Evolutionary conservation across 1,139 yeast species (phyloP).

Genomic region (Yamadazyma trypodendri): DNA sequence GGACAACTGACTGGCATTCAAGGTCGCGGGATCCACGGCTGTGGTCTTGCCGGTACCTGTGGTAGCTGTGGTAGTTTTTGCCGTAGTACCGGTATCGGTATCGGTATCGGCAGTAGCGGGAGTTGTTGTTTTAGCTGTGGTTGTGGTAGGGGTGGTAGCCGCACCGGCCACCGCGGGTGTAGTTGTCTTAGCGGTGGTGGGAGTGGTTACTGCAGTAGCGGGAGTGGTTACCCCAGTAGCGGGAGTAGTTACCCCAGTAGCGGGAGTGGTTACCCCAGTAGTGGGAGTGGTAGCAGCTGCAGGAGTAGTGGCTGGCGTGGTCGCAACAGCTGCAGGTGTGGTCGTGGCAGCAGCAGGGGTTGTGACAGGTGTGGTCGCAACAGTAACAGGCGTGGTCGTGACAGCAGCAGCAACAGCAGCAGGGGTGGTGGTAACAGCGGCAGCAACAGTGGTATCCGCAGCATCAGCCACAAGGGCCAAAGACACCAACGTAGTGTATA

Average conservation of each 20-base stretch:
- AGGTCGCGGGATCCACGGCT: slow-evolving; percentile 11
- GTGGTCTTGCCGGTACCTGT: no score
- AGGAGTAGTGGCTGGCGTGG: slow-evolving; percentile 11
- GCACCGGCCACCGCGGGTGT: slow-evolving; percentile 9
- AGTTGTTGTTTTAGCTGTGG: slow-evolving; percentile 8
- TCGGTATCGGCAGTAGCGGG: slow-evolving; percentile 11
- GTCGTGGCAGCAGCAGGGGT: slow-evolving; percentile 13
- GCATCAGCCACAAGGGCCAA: slow-evolving; percentile 9
- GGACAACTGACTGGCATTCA: slow-evolving; percentile 9
- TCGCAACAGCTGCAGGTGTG: slow-evolving; percentile 5
- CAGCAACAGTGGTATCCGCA: slow-evolving; percentile 13
- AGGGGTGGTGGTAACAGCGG: slow-evolving; percentile 13
- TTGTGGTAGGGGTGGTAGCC: slow-evolving; percentile 12
- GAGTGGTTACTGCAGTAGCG: slow-evolving; percentile 3
- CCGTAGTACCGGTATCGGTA: slow-evolving; percentile 10
- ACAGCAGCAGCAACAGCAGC: slow-evolving; percentile 13
- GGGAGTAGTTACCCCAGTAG: slow-evolving; percentile 8
- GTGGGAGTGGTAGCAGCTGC: slow-evolving; percentile 11
- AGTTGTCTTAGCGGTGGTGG: slow-evolving; percentile 5
- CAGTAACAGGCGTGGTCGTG: slow-evolving; percentile 7
- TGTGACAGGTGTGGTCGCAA: slow-evolving; percentile 9
- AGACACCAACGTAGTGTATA: not conserved
- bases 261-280: slow-evolving; percentile 4
- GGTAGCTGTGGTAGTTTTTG: slow-evolving; percentile 3
- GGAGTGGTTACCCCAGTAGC: slow-evolving; percentile 7